phyloP scores from a whole-genome alignment of 352 stramenopile species.

The Globisporangium cederbergense region DNA sequence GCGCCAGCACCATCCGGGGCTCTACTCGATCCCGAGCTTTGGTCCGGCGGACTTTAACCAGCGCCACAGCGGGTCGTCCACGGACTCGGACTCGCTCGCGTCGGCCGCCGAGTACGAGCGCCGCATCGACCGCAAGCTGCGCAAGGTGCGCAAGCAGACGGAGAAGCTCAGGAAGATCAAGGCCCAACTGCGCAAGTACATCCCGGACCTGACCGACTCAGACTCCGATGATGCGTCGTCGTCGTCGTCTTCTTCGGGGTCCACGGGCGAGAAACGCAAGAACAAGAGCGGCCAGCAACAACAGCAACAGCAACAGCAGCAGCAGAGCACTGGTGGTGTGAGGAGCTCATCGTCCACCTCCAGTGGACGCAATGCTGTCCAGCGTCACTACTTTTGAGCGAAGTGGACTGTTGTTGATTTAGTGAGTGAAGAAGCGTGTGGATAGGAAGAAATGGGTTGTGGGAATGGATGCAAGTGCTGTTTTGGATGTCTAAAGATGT shows the following conservation, averaged over 20 bases:
- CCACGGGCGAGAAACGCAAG: background rate
- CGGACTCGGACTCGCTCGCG: constrained; percentile 20
- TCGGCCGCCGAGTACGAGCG: constrained; percentile 34
- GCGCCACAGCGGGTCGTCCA: constrained; percentile 6
- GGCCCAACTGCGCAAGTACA: constrained; percentile 44
- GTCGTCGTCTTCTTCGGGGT: background rate
- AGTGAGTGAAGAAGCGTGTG: background rate
- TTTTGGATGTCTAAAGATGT: background rate
- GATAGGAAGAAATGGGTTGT: background rate
- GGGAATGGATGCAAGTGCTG: background rate
- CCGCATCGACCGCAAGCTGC: constrained; percentile 43
- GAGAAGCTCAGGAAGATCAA: constrained; percentile 33
- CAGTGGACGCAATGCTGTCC: background rate
- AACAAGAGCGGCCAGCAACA: background rate
- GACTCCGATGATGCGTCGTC: constrained; percentile 26
- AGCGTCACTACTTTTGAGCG: constrained; percentile 1
- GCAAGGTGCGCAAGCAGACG: constrained; percentile 39
- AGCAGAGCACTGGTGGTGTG: background rate
- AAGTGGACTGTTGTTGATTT: background rate
- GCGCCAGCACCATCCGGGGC: background rate
- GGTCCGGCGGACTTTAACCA: background rate
- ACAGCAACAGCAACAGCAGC: background rate
- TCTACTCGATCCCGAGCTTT: constrained; percentile 16
- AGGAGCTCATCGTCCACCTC: background rate
- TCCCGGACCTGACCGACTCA: constrained; percentile 44